Conservation (phyloP, 2,329 filamentous ascomycete genomes). For the Stylonectria norvegica region DNA sequence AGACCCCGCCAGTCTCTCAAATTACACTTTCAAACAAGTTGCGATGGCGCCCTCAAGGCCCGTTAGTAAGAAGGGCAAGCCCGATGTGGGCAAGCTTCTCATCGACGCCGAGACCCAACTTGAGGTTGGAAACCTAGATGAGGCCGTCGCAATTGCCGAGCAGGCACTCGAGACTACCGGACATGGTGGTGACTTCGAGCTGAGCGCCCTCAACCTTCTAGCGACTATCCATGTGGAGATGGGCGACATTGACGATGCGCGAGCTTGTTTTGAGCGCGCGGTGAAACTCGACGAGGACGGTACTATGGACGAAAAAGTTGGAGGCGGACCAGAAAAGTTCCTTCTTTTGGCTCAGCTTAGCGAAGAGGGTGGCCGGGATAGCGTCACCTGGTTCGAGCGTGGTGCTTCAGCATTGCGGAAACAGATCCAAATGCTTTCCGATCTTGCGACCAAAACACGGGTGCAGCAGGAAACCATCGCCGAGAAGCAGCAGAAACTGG, state of each 20-base stretch:
- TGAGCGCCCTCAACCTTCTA: conserved; percentile 69
- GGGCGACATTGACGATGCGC: conserved; percentile 74
- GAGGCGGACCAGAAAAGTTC: conserved; percentile 90
- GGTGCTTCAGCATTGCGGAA: conserved; percentile 70
- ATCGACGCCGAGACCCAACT: conserved; percentile 41
- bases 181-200: conserved; percentile 46
- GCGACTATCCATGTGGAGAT: conserved; percentile 80
- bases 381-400: conserved; percentile 63
- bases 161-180: conserved; percentile 44
- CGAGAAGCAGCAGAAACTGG: conserved; percentile 75
- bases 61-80: conserved; percentile 35
- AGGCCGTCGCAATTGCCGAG: conserved; percentile 39
- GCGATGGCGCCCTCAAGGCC: conserved; percentile 44
- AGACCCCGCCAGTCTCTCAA: no score
- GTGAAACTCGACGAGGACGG: conserved; percentile 76
- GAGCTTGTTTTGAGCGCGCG: conserved; percentile 68
- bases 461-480: conserved; percentile 47
- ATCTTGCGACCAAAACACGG: conserved; percentile 35
- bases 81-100: conserved; percentile 32
- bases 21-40: not conserved
- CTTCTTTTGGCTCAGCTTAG: conserved; percentile 90
- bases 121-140: conserved; percentile 41
- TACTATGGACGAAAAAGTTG: conserved; percentile 62
- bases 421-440: conserved; percentile 64
- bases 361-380: conserved; percentile 64